Base-by-base conservation (phyloP, 345 rosid genomes). In the Syzygium aromaticum region DNA sequence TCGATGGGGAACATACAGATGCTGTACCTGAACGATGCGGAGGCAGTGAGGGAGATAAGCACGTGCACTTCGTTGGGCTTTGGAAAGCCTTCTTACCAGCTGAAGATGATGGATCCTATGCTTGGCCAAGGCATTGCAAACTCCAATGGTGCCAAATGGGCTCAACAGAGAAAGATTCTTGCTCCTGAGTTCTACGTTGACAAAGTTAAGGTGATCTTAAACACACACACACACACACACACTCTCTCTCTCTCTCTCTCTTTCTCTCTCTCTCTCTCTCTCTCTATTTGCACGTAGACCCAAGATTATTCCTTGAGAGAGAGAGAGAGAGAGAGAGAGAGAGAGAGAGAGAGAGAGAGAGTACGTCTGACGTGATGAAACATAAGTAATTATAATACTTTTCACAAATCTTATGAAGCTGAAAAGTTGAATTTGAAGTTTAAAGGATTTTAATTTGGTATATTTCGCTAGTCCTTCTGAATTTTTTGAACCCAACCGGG, bases 71-170 rank as follows among this genome's bases (percentile, higher is more conserved):
- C 92, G 43, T 49, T 87, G 87, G 88, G 84, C 82, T 53, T 89
- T 40, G 91, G 93, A 5, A 91, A 90, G 87, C 91, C 92, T 19
- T 57, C 91, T 77, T 91, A 87, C 51, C 80, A 85, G 61, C 78
- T 57, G 21, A 87, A 88, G 82, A 57, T 77, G 22, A 33, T 54
- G 25, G 91, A 89, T 17, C 90, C 89, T 46, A 43, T 89, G 33
- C 84, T 92, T 0, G 92, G 94, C 54, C 86, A 88, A 52, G 91
- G 93, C 67, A 59, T 89, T 53, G 19, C 85, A 57, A 88, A 90
- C 14, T 64, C 93, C 21, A 91, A 85, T 64, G 93, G 89, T 16
- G 56, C 77, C 10, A 43, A 52, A 3, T 90, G 93, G 93, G 87
- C 89, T 54, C 85, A 92, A 27, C 91, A 89, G 86, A 86, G 90